Evolutionary conservation across 352 stramenopile genomes (phyloP).

Genomic region (Lagenidium giganteum): DNA sequence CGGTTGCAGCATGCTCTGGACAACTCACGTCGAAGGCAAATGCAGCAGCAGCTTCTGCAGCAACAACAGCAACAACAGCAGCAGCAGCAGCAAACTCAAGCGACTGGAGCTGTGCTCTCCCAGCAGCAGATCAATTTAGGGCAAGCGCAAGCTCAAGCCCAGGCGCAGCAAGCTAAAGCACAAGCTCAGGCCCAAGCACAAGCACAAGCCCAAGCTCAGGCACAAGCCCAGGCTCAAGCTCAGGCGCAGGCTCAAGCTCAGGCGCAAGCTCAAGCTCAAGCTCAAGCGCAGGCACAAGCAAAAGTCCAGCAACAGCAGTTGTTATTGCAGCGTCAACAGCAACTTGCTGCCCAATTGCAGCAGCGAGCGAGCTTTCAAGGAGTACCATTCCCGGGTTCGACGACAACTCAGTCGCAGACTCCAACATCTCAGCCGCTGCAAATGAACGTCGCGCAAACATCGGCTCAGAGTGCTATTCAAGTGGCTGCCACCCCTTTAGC

Average conservation of each 20-base stretch:
- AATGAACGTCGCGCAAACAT: no score
- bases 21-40: conserved; percentile 72
- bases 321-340: conserved; percentile 57
- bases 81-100: conserved; percentile 21
- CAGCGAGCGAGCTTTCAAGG: conserved; percentile 60
- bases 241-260: conserved; percentile 6
- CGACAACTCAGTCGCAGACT: conserved; percentile 18
- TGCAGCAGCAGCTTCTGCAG: conserved; percentile 64
- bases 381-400: conserved; percentile 42
- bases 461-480: no score
- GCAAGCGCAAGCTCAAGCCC: conserved; percentile 7
- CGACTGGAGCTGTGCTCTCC: not conserved
- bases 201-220: conserved; percentile 9
- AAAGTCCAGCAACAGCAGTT: conserved; percentile 51
- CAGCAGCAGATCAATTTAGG: not conserved
- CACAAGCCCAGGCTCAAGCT: conserved; percentile 18
- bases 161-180: conserved; percentile 12
- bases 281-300: conserved; percentile 8
- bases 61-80: conserved; percentile 31
- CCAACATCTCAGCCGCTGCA: conserved; percentile 42
- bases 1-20: conserved; percentile 81
- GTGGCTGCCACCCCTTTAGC: conserved; percentile 3
- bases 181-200: conserved; percentile 9
- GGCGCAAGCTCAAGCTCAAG: conserved; percentile 10
- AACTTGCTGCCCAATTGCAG: conserved; percentile 71